Percentiles rank a stretch among this genome's conserved stretches.
Evolutionary conservation across 1,284 basidiomycete genomes (phyloP).

Genomic region (Meripilus lineatus): DNA sequence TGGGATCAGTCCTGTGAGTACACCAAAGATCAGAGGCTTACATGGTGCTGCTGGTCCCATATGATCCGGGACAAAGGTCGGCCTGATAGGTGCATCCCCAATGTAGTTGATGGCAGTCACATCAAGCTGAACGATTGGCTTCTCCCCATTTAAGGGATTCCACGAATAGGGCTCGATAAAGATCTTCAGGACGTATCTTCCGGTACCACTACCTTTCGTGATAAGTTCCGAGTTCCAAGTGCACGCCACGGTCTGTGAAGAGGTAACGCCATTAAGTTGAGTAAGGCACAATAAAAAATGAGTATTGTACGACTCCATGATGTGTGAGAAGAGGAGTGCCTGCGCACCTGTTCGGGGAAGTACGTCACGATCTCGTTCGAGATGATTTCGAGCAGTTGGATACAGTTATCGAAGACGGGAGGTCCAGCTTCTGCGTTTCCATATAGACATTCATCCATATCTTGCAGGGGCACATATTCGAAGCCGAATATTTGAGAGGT

Average conservation of each 20-base stretch:
- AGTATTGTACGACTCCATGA: background rate
- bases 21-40: constrained; percentile 31
- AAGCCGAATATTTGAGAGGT: constrained; percentile 89
- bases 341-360: constrained; percentile 66
- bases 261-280: no score
- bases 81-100: constrained; percentile 27
- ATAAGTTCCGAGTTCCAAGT: constrained; percentile 55
- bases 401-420: constrained; percentile 74
- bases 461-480: constrained; percentile 85
- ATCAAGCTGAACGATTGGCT: constrained; percentile 39
- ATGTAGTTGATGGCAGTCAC: constrained; percentile 32
- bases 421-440: constrained; percentile 61
- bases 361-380: constrained; percentile 54
- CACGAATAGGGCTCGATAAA: constrained; percentile 64
- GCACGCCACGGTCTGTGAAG: constrained; percentile 49
- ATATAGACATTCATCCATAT: constrained; percentile 85
- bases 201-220: no score
- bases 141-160: constrained; percentile 23
- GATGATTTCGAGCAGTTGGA: constrained; percentile 71
- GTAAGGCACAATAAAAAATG: constrained; percentile 2
- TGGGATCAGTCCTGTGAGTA: no score
- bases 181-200: constrained; percentile 43
- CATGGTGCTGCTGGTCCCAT: constrained; percentile 28
- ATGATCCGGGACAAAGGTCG: constrained; percentile 1
- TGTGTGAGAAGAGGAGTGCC: background rate